phyloP scores from a whole-genome alignment of 495 filamentous ascomycete species.

The Neurospora sp. region DNA sequence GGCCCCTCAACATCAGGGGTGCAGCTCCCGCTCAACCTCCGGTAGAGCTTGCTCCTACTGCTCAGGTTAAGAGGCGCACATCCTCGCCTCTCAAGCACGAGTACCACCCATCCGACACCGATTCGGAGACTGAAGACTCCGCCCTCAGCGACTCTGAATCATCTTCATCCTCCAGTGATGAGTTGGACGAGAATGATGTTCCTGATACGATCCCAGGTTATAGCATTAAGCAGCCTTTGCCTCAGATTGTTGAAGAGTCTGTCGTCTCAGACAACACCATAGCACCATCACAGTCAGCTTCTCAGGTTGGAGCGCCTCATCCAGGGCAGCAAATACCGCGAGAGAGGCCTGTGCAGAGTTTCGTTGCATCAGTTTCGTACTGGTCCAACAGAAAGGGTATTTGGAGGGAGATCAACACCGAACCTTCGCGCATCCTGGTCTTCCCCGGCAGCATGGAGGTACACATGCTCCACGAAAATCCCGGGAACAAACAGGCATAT shows the following conservation, averaged over 20 bases:
- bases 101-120: slow-evolving; percentile 80
- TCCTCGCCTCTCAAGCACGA: slow-evolving; percentile 97
- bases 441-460: slow-evolving; percentile 82
- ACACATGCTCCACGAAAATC: slow-evolving; percentile 50
- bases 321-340: slow-evolving; percentile 31
- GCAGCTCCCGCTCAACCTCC: slow-evolving; percentile 38
- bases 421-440: slow-evolving; percentile 60
- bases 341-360: slow-evolving; percentile 45
- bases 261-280: slow-evolving; percentile 41
- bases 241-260: slow-evolving; percentile 12
- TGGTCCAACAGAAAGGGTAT: slow-evolving; percentile 69
- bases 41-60: slow-evolving; percentile 28
- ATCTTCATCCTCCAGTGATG: slow-evolving; percentile 38
- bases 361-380: slow-evolving; percentile 67
- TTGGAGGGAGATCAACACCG: slow-evolving; percentile 70
- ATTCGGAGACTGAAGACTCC: slow-evolving; percentile 41
- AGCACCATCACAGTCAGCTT: slow-evolving; percentile 66
- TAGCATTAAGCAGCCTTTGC: slow-evolving; percentile 29
- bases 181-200: slow-evolving; percentile 39
- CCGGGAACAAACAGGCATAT: slow-evolving; percentile 25
- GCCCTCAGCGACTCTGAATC: slow-evolving; percentile 33
- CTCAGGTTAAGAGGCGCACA: slow-evolving; percentile 52
- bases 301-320: slow-evolving; percentile 51
- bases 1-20: slow-evolving; percentile 38
- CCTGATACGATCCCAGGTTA: slow-evolving; percentile 39